A percentile compares a stretch with the other conserved stretches of the same genome.
Evolutionary conservation across 1,284 basidiomycete species (phyloP).

Genomic region (Leccinum insigne): DNA sequence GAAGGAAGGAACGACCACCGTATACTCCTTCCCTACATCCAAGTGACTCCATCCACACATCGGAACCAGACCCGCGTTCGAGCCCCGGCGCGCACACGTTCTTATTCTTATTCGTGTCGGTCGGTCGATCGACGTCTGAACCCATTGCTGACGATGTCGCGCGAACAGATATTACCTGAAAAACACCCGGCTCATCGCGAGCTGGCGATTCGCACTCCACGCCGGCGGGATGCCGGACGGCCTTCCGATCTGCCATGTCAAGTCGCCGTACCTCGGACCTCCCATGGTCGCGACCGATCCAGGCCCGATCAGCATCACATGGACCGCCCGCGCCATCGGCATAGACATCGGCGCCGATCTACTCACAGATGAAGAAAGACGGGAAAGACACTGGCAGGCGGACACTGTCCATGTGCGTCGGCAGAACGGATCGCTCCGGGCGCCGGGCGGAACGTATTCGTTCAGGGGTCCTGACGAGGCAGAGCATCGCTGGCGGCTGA

Average conservation of each 20-base stretch:
- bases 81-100: background rate
- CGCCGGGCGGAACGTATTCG: conserved; percentile 9
- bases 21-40: background rate
- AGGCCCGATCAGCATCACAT: conserved; percentile 20
- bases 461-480: conserved; percentile 27
- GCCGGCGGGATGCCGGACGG: conserved; percentile 20
- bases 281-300: conserved; percentile 11
- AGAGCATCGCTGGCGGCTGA: conserved; percentile 28
- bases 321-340: conserved; percentile 9
- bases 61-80: background rate
- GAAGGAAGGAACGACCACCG: background rate
- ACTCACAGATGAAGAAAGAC: background rate
- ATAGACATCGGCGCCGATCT: background rate
- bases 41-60: background rate
- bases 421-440: background rate
- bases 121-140: background rate
- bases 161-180: conserved; percentile 28
- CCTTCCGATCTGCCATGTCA: conserved; percentile 23
- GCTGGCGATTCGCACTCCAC: conserved; percentile 28
- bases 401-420: conserved; percentile 16
- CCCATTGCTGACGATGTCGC: background rate
- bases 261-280: conserved; percentile 31
- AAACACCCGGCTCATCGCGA: conserved; percentile 13
- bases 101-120: background rate
- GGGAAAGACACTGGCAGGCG: background rate